Conservation (phyloP, 2,329 filamentous ascomycete genomes). For the Diaporthe velutina region DNA sequence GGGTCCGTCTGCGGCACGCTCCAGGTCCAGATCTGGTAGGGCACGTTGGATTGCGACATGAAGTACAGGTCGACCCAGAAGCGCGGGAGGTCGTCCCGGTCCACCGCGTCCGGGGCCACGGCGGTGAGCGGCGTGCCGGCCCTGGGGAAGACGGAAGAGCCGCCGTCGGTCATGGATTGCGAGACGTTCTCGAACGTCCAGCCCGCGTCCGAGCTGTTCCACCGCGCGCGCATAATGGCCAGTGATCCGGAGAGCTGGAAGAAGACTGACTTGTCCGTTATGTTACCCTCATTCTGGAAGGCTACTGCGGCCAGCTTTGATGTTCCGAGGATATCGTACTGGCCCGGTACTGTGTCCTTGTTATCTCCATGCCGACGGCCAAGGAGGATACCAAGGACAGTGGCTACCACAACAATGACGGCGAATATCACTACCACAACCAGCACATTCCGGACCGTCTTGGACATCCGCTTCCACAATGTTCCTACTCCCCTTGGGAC, state of each 20-base stretch:
- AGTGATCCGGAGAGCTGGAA: conserved; percentile 25
- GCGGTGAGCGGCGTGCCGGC: conserved; percentile 19
- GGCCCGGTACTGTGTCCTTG: background rate
- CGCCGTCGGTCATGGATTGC: conserved; percentile 31
- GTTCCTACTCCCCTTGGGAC: conserved; percentile 13
- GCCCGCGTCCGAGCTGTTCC: background rate
- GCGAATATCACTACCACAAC: background rate
- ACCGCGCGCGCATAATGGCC: conserved; percentile 33
- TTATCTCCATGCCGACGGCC: background rate
- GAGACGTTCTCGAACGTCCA: conserved; percentile 36
- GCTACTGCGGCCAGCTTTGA: conserved; percentile 29
- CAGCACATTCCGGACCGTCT: conserved; percentile 12
- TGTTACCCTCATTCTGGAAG: conserved; percentile 31
- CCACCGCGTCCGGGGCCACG: conserved; percentile 22
- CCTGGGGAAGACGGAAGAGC: conserved; percentile 25
- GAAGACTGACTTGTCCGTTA: conserved; percentile 34
- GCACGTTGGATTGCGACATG: conserved; percentile 17
- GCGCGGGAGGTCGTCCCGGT: background rate
- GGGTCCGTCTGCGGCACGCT: conserved; percentile 29
- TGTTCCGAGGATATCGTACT: conserved; percentile 18
- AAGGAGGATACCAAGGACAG: conserved; percentile 17
- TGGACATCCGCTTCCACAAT: conserved; percentile 10
- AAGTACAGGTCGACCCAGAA: conserved; percentile 32
- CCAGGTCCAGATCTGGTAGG: conserved; percentile 32
- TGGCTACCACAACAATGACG: conserved; percentile 19